A percentile compares a stretch with the other conserved stretches of the same genome.
phyloP scores from a whole-genome alignment of 2,329 filamentous ascomycete genomes.

The Fusarium caatingaense region DNA sequence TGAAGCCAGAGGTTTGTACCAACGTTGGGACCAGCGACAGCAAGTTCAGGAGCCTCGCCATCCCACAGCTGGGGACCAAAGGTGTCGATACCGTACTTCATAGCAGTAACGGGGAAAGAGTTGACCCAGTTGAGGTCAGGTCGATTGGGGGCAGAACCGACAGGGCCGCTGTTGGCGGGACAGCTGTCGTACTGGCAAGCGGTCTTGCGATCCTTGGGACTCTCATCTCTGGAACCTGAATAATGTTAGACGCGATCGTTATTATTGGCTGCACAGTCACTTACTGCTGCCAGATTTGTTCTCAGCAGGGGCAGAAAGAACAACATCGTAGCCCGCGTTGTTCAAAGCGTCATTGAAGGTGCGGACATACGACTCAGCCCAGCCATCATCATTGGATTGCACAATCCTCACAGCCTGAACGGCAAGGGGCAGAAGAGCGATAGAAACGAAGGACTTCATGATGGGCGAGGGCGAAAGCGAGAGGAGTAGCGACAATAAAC shows the following conservation, averaged over 20 bases:
- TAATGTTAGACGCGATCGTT: slow-evolving; percentile 2
- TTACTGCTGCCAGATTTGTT: slow-evolving; percentile 72
- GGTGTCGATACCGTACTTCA: slow-evolving; percentile 70
- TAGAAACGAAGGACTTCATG: slow-evolving; percentile 45
- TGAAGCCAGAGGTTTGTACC: slow-evolving; percentile 67
- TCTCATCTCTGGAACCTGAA: slow-evolving; percentile 61
- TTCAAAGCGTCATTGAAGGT: slow-evolving; percentile 67
- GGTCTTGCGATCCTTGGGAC: slow-evolving; percentile 59
- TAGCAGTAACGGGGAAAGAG: slow-evolving; percentile 73
- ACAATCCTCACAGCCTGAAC: slow-evolving; percentile 63
- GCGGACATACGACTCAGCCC: slow-evolving; percentile 76
- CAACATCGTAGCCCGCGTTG: slow-evolving; percentile 67
- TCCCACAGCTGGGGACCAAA: slow-evolving; percentile 66
- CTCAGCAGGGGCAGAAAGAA: slow-evolving; percentile 74
- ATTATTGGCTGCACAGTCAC: background rate
- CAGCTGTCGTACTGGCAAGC: slow-evolving; percentile 74
- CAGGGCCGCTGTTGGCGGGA: slow-evolving; percentile 64
- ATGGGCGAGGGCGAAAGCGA: background rate
- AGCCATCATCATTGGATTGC: slow-evolving; percentile 78
- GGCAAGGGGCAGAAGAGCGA: slow-evolving; percentile 44
- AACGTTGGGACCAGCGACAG: slow-evolving; percentile 73
- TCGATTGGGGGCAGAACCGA: slow-evolving; percentile 62
- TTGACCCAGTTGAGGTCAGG: slow-evolving; percentile 76
- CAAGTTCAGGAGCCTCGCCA: slow-evolving; percentile 67
- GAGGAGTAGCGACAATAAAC: background rate